Base-by-base conservation (phyloP, 495 filamentous ascomycete genomes). In the Aspergillus haitiensis region DNA sequence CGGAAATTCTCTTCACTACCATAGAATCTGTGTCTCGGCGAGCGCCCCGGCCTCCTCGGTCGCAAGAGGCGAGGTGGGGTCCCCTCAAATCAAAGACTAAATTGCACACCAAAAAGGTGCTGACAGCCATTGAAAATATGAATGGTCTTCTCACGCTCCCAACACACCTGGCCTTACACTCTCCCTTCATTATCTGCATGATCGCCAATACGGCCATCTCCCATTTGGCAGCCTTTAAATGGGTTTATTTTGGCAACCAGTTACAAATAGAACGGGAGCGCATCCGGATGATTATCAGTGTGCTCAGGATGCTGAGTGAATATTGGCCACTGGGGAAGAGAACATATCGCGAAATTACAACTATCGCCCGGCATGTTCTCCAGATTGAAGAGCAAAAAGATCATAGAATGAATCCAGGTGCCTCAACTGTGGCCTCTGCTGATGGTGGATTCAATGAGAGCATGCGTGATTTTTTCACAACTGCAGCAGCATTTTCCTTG, bases 161-260 rank as follows among this genome's bases (percentile, higher is more conserved):
- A 10, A 64, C 61, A 1, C 51, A 59, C 9, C 48, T 67, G 12
- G 39, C 18, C 6, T 34, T 15, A 1, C 61, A 67, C 36, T 55
- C 64, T 2, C 64, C 64, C 0, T 67, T 67, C 15, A 58, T 64
- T 7, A 64, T 67, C 10, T 67, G 60, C 50, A 67, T 67, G 64
- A 64, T 67, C 16, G 58, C 61, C 37, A 67, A 67, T 37, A 56
- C 55, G 5, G 48, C 58, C 6, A 67, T 67, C 48, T 58, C 64
- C 7, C 64, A 67, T 45, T 15, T 67, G 13, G 46, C 57, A 0
- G 64, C 64, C 13, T 67, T 59, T 48, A 52, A 62, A 11, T 67
- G 60, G 31, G 18, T 67, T 15, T 61, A 53, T 27, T 15, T 33
- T 1, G 64, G 61, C 5, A 42, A 55, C 0, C 16, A 31, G 12